Conservation (phyloP, 2,329 filamentous ascomycete species). For the Emericellopsis atlantica region DNA sequence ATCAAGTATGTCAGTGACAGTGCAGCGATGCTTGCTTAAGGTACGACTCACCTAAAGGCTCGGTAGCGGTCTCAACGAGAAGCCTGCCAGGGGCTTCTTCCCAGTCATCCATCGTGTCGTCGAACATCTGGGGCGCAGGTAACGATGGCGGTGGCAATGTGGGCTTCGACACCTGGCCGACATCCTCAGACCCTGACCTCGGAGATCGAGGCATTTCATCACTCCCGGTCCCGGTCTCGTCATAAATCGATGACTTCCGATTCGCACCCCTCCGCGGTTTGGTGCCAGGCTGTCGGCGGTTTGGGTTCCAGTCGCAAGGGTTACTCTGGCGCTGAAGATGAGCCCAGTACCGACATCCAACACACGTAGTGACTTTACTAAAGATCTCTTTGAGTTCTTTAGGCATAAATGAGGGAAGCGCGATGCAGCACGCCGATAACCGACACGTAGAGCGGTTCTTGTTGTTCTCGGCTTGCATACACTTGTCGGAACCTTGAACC, state of each 20-base stretch:
- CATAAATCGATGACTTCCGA: too few relatives aligned
- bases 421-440: constrained; percentile 14
- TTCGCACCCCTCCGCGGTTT: too few relatives aligned
- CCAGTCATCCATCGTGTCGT: constrained; percentile 24
- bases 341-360: constrained; percentile 16
- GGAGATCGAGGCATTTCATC: too few relatives aligned
- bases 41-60: constrained; percentile 18
- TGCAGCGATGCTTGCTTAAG: not conserved
- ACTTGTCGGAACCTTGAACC: constrained; percentile 9
- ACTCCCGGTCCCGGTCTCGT: too few relatives aligned
- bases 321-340: constrained; percentile 11
- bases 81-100: constrained; percentile 30
- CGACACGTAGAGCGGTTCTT: not conserved
- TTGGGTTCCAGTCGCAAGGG: constrained; percentile 11
- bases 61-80: constrained; percentile 11
- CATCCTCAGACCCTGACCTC: too few relatives aligned
- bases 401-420: constrained; percentile 9
- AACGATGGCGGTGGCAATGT: not conserved
- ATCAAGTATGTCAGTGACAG: not conserved
- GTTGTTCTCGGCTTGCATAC: constrained; percentile 1
- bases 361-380: constrained; percentile 10
- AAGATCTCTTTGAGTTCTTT: constrained; percentile 8
- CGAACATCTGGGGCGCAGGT: constrained; percentile 9
- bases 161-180: too few relatives aligned
- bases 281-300: too few relatives aligned